Conservation (phyloP, 192 early-diverging fungal genomes). For the Geranomyces variabilis region DNA sequence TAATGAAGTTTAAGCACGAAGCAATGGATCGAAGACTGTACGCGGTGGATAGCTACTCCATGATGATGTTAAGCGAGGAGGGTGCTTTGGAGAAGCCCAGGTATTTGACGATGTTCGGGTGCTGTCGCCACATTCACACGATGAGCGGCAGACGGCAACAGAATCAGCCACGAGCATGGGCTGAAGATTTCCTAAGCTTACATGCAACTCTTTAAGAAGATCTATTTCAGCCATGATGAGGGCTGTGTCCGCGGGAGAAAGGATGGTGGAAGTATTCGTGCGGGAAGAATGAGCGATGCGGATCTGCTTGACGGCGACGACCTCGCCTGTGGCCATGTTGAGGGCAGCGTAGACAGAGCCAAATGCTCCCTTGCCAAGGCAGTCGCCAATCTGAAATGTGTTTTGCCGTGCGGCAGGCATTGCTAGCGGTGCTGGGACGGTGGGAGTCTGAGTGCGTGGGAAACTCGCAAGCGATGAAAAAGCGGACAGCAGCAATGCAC, state of each 20-base stretch:
- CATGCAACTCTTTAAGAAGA: slow-evolving; percentile 52
- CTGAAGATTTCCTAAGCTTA: slow-evolving; percentile 11
- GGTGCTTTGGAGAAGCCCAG: slow-evolving; percentile 45
- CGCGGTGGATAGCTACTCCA: slow-evolving; percentile 42
- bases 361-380: slow-evolving; percentile 53
- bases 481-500: no score
- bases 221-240: slow-evolving; percentile 56
- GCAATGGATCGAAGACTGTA: no score
- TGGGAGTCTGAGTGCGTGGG: background rate
- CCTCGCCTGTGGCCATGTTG: slow-evolving; percentile 48
- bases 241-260: slow-evolving; percentile 35
- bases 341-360: slow-evolving; percentile 49
- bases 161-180: no score
- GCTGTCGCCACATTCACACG: slow-evolving; percentile 18
- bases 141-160: no score
- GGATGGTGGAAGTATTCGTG: slow-evolving; percentile 1
- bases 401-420: background rate
- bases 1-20: no score
- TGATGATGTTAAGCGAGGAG: slow-evolving; percentile 49
- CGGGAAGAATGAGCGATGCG: slow-evolving; percentile 21
- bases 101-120: slow-evolving; percentile 57
- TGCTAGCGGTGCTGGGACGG: background rate
- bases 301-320: slow-evolving; percentile 55
- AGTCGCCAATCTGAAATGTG: slow-evolving; percentile 43
- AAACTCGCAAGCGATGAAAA: background rate